phyloP scores from a whole-genome alignment of 345 rosid genomes.

The Anacardium occidentale region DNA sequence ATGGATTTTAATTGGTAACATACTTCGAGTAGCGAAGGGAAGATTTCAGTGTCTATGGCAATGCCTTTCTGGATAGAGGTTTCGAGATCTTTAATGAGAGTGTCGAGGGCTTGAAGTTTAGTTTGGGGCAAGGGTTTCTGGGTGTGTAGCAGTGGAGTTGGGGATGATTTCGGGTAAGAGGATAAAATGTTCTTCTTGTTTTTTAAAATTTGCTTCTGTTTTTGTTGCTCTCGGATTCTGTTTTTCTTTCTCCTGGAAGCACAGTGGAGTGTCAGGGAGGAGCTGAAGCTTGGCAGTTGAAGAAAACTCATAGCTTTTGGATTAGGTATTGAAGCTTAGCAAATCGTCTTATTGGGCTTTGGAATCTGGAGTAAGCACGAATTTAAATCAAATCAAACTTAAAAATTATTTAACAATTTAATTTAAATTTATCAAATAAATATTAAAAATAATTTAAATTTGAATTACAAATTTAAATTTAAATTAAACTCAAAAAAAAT shows the following conservation, averaged over 20 bases:
- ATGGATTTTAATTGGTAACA: slow-evolving; percentile 59
- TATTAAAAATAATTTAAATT: no score
- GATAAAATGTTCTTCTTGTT: slow-evolving; percentile 23
- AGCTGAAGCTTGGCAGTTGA: slow-evolving; percentile 22
- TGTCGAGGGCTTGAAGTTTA: slow-evolving; percentile 59
- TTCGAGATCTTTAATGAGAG: slow-evolving; percentile 56
- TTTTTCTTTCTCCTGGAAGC: slow-evolving; percentile 38
- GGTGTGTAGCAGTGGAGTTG: slow-evolving; percentile 51
- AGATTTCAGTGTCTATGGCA: slow-evolving; percentile 49
- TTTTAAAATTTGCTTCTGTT: slow-evolving; percentile 21
- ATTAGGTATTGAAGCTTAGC: neutral
- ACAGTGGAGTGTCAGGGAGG: slow-evolving; percentile 18
- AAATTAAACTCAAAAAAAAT: no score
- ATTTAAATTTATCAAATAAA: no score
- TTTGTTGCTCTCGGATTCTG: slow-evolving; percentile 31
- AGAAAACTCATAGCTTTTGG: slow-evolving; percentile 35
- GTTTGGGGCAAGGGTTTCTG: slow-evolving; percentile 35
- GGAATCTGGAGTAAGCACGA: no score
- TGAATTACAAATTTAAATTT: no score
- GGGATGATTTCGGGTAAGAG: slow-evolving; percentile 46
- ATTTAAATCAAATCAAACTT: no score
- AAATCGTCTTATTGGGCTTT: neutral
- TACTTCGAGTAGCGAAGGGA: slow-evolving; percentile 66
- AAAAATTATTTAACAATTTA: no score
- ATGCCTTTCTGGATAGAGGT: slow-evolving; percentile 52